Evolutionary conservation across 2,329 filamentous ascomycete species (phyloP).

Genomic region (Drechslerella coelobrocha): DNA sequence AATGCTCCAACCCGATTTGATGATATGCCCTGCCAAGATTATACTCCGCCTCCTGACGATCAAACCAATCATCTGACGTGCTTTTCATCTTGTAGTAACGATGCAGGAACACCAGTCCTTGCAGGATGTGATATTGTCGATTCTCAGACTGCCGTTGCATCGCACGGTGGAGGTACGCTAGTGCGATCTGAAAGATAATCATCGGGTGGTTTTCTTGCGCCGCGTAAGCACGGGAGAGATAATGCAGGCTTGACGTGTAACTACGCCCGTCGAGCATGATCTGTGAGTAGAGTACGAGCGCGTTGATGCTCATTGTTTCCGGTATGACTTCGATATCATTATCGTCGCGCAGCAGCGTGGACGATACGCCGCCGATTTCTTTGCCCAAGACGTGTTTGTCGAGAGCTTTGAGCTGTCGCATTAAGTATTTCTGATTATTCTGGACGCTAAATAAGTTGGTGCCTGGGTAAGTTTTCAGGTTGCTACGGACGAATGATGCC

Average conservation of each 20-base stretch:
- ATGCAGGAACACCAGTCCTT: slow-evolving; percentile 81
- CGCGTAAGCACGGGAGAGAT: slow-evolving; percentile 79
- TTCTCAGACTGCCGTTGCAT: slow-evolving; percentile 91
- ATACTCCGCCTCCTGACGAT: slow-evolving; percentile 78
- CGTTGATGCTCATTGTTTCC: slow-evolving; percentile 73
- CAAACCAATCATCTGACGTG: slow-evolving; percentile 50
- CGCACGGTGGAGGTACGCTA: slow-evolving; percentile 85
- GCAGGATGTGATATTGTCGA: slow-evolving; percentile 82
- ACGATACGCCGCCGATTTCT: slow-evolving; percentile 57
- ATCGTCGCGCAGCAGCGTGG: slow-evolving; percentile 55
- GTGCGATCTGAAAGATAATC: slow-evolving; percentile 79
- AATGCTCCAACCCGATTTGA: slow-evolving; percentile 70
- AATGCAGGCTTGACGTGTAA: slow-evolving; percentile 72
- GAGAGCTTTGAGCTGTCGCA: slow-evolving; percentile 88
- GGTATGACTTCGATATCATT: slow-evolving; percentile 58
- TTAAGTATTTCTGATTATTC: slow-evolving; percentile 77
- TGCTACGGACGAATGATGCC: slow-evolving; percentile 52
- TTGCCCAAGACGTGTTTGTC: slow-evolving; percentile 71
- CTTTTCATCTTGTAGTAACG: slow-evolving; percentile 71
- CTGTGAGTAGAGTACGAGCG: slow-evolving; percentile 88
- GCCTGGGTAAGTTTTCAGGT: slow-evolving; percentile 52
- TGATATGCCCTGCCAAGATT: slow-evolving; percentile 81
- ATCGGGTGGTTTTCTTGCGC: slow-evolving; percentile 78
- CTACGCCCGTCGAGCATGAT: slow-evolving; percentile 83
- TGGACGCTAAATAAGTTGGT: slow-evolving; percentile 55